phyloP scores from a whole-genome alignment of 176 grass and related monocot species.

The Oryza coarctata region DNA sequence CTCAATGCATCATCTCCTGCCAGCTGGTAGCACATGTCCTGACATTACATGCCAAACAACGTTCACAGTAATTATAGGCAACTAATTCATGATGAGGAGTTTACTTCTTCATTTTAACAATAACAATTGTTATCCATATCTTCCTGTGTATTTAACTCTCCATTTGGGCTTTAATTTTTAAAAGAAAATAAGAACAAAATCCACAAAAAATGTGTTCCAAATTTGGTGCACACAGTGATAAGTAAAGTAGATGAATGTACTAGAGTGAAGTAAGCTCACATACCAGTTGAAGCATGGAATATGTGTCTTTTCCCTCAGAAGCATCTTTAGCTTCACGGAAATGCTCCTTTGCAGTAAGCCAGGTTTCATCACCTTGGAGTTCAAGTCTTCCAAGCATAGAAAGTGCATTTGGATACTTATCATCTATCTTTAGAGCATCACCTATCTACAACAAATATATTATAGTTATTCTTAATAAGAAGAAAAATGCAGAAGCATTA shows the following conservation, averaged over 20 bases:
- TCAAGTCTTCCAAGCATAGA: constrained; percentile 91
- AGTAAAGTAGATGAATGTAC: constrained; percentile 26
- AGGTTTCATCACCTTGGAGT: constrained; percentile 77
- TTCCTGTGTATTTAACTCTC: neutral
- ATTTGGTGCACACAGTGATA: neutral
- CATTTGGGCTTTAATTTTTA: neutral
- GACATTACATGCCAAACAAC: neutral
- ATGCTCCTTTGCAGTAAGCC: constrained; percentile 89
- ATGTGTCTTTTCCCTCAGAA: constrained; percentile 78
- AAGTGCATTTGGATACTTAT: constrained; percentile 77
- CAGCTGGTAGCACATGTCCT: neutral
- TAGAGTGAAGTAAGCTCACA: constrained; percentile 20
- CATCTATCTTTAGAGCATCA: constrained; percentile 94
- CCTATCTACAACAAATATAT: constrained; percentile 58
- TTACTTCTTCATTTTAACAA: neutral
- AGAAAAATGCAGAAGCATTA: neutral
- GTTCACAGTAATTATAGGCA: neutral
- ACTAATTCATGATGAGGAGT: neutral
- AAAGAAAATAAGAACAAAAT: neutral
- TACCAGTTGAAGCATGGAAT: constrained; percentile 87
- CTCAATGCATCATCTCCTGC: neutral
- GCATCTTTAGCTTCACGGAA: constrained; percentile 90
- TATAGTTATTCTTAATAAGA: constrained; percentile 33
- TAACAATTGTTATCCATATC: neutral
- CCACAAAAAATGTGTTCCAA: neutral